phyloP scores from a whole-genome alignment of 306 rosid genomes.

The Urtica urens region DNA sequence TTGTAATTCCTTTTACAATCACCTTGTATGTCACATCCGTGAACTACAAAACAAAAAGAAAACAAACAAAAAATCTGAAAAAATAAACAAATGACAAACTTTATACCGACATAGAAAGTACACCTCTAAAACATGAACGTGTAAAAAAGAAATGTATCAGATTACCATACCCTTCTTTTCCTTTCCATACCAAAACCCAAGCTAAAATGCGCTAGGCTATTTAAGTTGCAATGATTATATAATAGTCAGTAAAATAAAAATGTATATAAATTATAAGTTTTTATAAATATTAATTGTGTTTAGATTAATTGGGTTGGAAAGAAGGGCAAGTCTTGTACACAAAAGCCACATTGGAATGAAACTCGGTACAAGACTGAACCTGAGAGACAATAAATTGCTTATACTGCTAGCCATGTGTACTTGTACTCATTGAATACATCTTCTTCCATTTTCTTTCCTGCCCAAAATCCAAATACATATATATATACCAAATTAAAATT shows the following conservation, averaged over 20 bases:
- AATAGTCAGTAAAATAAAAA: not conserved
- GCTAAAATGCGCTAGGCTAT: constrained; percentile 9
- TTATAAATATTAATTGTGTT: too few relatives aligned
- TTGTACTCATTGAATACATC: constrained; percentile 42
- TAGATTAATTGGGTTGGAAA: constrained; percentile 28
- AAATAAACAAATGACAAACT: not conserved
- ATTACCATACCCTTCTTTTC: constrained; percentile 47
- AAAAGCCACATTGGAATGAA: constrained; percentile 47
- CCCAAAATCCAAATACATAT: constrained; percentile 62
- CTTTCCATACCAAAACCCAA: constrained; percentile 31
- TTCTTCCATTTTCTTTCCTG: constrained; percentile 45
- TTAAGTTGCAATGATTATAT: not conserved
- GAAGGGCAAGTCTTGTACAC: constrained; percentile 58
- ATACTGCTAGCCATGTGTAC: constrained; percentile 61
- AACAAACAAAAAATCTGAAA: not conserved
- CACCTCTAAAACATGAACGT: too few relatives aligned
- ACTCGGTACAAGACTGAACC: constrained; percentile 78
- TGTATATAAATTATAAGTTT: not conserved
- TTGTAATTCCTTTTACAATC: constrained; percentile 50
- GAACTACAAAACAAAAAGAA: constrained; percentile 44
- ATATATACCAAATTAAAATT: constrained; percentile 33
- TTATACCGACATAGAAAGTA: not conserved
- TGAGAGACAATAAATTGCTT: constrained; percentile 39
- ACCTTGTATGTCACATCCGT: constrained; percentile 76
- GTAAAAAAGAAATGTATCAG: constrained; percentile 10